phyloP scores from a whole-genome alignment of 2,329 filamentous ascomycete species.

The Akanthomyces muscarius region DNA sequence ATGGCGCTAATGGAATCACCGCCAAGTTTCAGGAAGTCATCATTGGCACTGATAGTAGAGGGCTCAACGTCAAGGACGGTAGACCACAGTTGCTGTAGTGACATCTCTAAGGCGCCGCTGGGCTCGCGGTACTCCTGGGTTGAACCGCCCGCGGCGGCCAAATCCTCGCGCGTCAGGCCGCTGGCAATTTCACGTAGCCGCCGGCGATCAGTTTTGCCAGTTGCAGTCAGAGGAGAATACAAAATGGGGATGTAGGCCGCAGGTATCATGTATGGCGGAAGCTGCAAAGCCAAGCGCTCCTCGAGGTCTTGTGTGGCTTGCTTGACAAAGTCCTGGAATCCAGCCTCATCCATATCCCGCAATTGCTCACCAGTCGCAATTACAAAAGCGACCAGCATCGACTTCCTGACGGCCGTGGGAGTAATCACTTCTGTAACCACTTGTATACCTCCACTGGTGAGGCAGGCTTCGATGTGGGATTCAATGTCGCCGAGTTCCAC shows the following conservation, averaged over 20 bases:
- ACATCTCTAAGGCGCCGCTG: constrained; percentile 3
- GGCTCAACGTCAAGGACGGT: constrained; percentile 13
- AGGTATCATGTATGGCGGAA: not conserved
- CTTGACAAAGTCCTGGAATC: not conserved
- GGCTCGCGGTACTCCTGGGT: not conserved
- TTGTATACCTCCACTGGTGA: not conserved
- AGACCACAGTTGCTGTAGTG: constrained; percentile 12
- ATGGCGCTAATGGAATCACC: constrained; percentile 20
- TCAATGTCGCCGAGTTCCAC: constrained; percentile 45
- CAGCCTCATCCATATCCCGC: not conserved
- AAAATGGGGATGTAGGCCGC: not conserved
- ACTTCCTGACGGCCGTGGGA: not conserved
- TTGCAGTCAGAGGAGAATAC: not conserved
- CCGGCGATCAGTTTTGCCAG: not conserved
- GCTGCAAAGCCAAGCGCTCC: not conserved
- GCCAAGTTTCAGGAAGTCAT: constrained; percentile 17
- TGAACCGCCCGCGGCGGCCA: not conserved
- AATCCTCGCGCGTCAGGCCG: not conserved
- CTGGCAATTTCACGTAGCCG: not conserved
- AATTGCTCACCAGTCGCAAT: not conserved
- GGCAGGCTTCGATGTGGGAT: not conserved
- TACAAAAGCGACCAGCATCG: constrained; percentile 13
- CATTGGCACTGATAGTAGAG: constrained; percentile 9
- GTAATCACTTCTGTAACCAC: constrained; percentile 1
- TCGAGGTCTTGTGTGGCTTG: not conserved